Evolutionary conservation across 129 eudicot genomes (phyloP).

Genomic region (Scalesia atractyloides): DNA sequence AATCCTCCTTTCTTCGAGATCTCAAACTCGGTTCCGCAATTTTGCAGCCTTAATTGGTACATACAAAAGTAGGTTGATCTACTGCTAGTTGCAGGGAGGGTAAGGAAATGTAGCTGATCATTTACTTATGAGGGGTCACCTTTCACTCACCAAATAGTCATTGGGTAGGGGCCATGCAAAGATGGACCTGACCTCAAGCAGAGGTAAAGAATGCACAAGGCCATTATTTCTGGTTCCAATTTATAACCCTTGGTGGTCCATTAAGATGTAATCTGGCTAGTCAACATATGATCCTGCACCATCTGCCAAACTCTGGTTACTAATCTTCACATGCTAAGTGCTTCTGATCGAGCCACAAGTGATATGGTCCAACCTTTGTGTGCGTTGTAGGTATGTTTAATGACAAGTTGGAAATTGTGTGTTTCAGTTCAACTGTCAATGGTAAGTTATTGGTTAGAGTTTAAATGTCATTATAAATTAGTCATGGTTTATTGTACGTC

Average conservation of each 20-base stretch:
- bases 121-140: slow-evolving; percentile 16
- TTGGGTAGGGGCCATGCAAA: slow-evolving; percentile 24
- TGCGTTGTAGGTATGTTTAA: slow-evolving; percentile 5
- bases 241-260: slow-evolving; percentile 27
- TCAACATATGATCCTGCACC: slow-evolving; percentile 19
- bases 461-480: not conserved
- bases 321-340: not conserved
- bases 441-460: not conserved
- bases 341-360: not conserved
- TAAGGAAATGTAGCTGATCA: slow-evolving; percentile 11
- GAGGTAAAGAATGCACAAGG: slow-evolving; percentile 4
- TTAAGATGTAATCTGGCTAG: slow-evolving; percentile 14
- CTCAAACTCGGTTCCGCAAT: not conserved
- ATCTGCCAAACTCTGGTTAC: not conserved
- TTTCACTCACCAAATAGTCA: slow-evolving; percentile 2
- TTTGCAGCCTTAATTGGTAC: slow-evolving; percentile 6
- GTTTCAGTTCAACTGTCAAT: not conserved
- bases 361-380: not conserved
- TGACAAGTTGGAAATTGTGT: not conserved
- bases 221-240: slow-evolving; percentile 16
- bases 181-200: slow-evolving; percentile 4
- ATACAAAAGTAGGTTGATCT: slow-evolving; percentile 17
- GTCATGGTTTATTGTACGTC: not conserved
- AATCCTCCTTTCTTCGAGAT: not conserved
- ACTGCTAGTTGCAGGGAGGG: slow-evolving; percentile 7